These are phyloP conservation scores for Lentinus tigrinus DNA, from an alignment of 768 basidiomycete species.

Conservation along the genomic window DNA sequence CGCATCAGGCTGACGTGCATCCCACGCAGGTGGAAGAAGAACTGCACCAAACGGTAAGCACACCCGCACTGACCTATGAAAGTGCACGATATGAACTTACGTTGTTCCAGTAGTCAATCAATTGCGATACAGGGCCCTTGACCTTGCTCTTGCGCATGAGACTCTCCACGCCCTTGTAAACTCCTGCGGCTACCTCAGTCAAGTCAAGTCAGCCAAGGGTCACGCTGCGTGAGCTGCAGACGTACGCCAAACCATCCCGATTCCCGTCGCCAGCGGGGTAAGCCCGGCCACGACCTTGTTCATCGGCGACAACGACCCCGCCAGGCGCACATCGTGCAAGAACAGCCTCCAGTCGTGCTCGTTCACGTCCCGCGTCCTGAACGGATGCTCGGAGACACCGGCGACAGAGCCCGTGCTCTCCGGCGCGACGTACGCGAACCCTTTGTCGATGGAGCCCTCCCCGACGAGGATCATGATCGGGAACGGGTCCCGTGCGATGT, in stretches of 20 bases:
- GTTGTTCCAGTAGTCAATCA: conserved; percentile 52
- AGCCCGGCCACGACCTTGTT: conserved; percentile 11
- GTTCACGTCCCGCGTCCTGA: conserved; percentile 44
- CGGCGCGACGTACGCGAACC: conserved; percentile 46
- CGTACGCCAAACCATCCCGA: neutral
- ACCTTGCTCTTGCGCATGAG: conserved; percentile 37
- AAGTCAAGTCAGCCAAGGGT: neutral
- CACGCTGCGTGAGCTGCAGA: conserved; percentile 11
- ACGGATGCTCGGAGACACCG: conserved; percentile 44
- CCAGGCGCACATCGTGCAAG: conserved; percentile 16
- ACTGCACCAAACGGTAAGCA: conserved; percentile 2
- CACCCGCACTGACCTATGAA: neutral
- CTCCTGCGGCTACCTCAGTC: neutral
- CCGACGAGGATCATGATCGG: conserved; percentile 30
- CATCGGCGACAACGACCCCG: conserved; percentile 15
- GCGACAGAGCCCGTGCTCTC: conserved; percentile 32
- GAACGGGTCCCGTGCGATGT: conserved; percentile 23
- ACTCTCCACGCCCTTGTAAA: conserved; percentile 11
- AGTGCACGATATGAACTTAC: conserved; percentile 32
- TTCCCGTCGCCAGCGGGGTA: neutral
- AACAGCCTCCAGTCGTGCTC: conserved; percentile 45
- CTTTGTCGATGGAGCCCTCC: conserved; percentile 35
- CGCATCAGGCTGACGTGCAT: conserved; percentile 17
- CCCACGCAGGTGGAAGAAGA: conserved; percentile 26
- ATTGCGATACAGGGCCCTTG: conserved; percentile 35